These are phyloP conservation scores for Choiromyces venosus DNA, from an alignment of 495 filamentous ascomycete species.

Conservation along the genomic window DNA sequence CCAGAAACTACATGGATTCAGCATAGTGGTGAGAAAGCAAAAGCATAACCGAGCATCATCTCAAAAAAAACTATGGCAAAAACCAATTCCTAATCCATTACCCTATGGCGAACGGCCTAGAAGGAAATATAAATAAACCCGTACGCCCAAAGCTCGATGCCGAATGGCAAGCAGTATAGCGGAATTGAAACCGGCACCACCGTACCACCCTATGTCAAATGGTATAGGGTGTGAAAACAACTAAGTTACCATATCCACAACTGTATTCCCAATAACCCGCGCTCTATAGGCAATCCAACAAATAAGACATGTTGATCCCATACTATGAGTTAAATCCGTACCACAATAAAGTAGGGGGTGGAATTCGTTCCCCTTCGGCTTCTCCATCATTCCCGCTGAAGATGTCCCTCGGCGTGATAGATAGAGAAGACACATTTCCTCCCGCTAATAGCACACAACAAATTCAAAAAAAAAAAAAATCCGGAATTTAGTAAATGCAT, in stretches of 20 bases:
- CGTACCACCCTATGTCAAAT: not conserved
- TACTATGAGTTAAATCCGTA: not conserved
- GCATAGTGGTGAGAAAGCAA: not conserved
- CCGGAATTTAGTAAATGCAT: not conserved
- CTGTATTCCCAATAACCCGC: not conserved
- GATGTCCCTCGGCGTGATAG: too few relatives aligned
- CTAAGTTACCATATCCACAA: not conserved
- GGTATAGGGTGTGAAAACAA: not conserved
- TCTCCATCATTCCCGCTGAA: not conserved
- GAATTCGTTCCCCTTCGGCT: not conserved
- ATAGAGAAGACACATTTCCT: too few relatives aligned
- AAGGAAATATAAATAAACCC: not conserved
- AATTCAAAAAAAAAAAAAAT: not conserved
- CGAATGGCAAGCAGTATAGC: not conserved
- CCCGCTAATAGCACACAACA: too few relatives aligned
- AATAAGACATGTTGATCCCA: not conserved
- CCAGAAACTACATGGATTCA: not conserved
- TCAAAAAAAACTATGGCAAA: not conserved
- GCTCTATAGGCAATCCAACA: not conserved
- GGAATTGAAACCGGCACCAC: not conserved
- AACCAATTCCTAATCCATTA: not conserved
- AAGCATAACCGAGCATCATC: not conserved
- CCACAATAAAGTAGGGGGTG: not conserved
- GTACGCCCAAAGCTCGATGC: not conserved
- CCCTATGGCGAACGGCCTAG: not conserved